Evolutionary conservation across 2,329 filamentous ascomycete species (phyloP).

Genomic region (Drechslera avenae): DNA sequence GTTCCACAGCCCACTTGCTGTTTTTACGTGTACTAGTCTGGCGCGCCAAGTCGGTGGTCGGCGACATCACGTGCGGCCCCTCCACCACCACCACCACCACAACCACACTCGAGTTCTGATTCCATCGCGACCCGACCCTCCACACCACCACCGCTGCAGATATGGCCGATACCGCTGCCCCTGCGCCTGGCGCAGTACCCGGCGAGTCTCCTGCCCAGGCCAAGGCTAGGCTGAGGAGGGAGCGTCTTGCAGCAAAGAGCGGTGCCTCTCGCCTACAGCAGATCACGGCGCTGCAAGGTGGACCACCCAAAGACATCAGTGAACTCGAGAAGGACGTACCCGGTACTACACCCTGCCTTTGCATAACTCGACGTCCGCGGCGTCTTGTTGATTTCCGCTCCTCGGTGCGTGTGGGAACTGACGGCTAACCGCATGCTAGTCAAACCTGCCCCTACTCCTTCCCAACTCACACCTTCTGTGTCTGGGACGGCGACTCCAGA

Average conservation of each 20-base stretch:
- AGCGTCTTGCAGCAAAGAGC: conserved; percentile 77
- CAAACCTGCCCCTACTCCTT: conserved; percentile 28
- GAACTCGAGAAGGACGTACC: conserved; percentile 43
- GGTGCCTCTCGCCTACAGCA: conserved; percentile 72
- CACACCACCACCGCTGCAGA: not conserved
- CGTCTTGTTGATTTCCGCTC: not conserved
- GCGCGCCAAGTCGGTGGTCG: too few species aligned
- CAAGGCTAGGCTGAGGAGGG: conserved; percentile 76
- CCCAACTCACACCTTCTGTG: conserved; percentile 21
- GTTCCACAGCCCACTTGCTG: too few species aligned
- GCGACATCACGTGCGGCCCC: too few species aligned
- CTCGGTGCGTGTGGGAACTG: not conserved
- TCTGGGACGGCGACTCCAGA: conserved; percentile 51
- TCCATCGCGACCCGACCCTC: conserved; percentile 2
- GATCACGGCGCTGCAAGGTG: conserved; percentile 72
- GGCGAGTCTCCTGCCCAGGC: conserved; percentile 52
- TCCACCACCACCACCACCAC: too few species aligned
- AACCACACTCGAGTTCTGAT: not conserved
- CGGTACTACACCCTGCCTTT: conserved; percentile 33
- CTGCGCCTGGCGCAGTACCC: conserved; percentile 22
- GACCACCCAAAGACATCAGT: conserved; percentile 47
- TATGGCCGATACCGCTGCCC: conserved; percentile 35
- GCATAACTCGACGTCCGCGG: conserved; percentile 10
- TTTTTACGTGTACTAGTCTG: too few species aligned
- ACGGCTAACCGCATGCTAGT: conserved; percentile 33